phyloP scores from a whole-genome alignment of 805 yeast genomes.

The Yarrowia deformans region DNA sequence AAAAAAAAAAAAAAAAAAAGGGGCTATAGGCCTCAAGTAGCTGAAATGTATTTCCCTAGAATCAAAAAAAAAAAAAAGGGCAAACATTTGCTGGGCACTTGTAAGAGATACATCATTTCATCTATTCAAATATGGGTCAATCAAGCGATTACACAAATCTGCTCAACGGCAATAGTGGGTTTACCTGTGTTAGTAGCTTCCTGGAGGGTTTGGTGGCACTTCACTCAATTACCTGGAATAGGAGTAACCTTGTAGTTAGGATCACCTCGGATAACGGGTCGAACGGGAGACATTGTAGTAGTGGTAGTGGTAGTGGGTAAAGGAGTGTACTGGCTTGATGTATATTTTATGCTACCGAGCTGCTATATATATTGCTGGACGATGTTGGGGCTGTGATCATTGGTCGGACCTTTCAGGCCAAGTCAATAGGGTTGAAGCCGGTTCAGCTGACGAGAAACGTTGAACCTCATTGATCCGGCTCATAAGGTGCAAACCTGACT shows the following conservation, averaged over 20 bases:
- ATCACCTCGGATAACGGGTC: conserved; percentile 18
- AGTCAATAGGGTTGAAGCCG: not conserved
- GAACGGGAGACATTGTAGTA: conserved; percentile 8
- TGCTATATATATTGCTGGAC: not conserved
- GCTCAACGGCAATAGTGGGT: conserved; percentile 9
- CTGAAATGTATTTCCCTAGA: too few species aligned
- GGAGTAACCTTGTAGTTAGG: conserved; percentile 25
- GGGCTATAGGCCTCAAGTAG: too few species aligned
- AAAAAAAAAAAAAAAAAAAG: too few species aligned
- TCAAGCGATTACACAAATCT: conserved; percentile 16
- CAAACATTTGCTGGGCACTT: not conserved
- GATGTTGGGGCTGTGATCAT: not conserved
- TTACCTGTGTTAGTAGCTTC: conserved; percentile 4
- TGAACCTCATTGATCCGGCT: not conserved
- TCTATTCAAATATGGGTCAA: not conserved
- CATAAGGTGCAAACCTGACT: not conserved
- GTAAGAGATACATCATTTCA: not conserved
- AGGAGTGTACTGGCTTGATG: not conserved
- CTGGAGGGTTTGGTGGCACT: too few species aligned
- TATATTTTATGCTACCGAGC: too few species aligned
- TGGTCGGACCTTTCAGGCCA: not conserved
- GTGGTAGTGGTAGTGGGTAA: not conserved
- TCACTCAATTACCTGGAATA: conserved; percentile 11
- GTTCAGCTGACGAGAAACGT: not conserved
- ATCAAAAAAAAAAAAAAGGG: not conserved